Percentiles rank a stretch among this genome's conserved stretches.
These are phyloP conservation scores for Aspergillus avenaceus DNA, from an alignment of 495 filamentous ascomycete genomes.

Conservation along the genomic window DNA sequence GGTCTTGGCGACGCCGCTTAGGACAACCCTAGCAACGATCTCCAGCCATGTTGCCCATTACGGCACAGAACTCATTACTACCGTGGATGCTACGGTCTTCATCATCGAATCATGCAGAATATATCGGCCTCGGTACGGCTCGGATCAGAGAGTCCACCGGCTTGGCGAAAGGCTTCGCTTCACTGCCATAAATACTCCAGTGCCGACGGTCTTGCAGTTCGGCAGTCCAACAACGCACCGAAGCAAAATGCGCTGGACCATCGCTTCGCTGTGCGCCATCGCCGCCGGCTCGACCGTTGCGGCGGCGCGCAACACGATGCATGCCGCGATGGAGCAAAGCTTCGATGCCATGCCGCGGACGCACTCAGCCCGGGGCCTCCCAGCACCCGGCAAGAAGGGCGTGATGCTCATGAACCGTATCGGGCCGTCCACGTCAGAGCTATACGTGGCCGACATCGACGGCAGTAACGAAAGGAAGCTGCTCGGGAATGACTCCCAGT, in stretches of 20 bases:
- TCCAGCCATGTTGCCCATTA: background rate
- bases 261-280: background rate
- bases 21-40: background rate
- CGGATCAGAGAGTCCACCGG: background rate
- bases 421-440: constrained; percentile 21
- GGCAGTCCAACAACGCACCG: background rate
- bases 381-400: constrained; percentile 14
- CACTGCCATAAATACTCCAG: no score
- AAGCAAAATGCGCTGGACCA: background rate
- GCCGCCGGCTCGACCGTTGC: background rate
- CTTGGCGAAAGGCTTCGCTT: background rate
- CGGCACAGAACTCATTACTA: background rate
- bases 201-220: no score
- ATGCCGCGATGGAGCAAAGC: background rate
- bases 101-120: background rate
- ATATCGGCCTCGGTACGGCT: background rate
- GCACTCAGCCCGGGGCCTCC: background rate
- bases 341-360: background rate
- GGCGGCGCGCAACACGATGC: background rate
- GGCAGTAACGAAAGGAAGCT: constrained; percentile 28
- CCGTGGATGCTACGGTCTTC: background rate
- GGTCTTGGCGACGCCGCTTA: background rate
- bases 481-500: constrained; percentile 18
- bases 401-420: constrained; percentile 34
- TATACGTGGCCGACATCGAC: constrained; percentile 31